These are phyloP conservation scores for Colletotrichum lentis DNA, from an alignment of 2,329 filamentous ascomycete genomes.

Conservation along the genomic window DNA sequence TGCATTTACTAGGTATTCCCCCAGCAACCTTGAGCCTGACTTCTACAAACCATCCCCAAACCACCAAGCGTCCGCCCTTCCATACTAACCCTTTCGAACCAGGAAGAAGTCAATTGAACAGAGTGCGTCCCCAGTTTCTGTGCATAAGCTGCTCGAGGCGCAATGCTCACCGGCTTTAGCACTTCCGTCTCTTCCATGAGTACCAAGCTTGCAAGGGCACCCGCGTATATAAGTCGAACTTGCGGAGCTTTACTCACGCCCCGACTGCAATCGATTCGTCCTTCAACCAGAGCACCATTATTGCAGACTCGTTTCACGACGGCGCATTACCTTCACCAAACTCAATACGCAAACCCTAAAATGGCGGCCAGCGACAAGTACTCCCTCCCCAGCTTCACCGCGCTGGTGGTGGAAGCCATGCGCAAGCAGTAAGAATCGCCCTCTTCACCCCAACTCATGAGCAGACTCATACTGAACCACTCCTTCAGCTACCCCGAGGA, in stretches of 20 bases:
- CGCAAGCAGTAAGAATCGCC: slow-evolving; percentile 71
- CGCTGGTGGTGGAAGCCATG: slow-evolving; percentile 79
- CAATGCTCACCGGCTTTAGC: slow-evolving; percentile 20
- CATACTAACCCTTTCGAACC: neutral
- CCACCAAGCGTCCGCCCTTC: neutral
- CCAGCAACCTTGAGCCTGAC: neutral
- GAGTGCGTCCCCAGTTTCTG: neutral
- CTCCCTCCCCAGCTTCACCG: slow-evolving; percentile 53
- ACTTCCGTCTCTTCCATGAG: slow-evolving; percentile 15
- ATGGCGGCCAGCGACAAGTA: slow-evolving; percentile 33
- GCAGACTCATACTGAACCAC: slow-evolving; percentile 11
- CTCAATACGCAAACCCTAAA: neutral
- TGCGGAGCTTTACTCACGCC: slow-evolving; percentile 20
- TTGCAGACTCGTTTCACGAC: neutral
- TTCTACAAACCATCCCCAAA: neutral
- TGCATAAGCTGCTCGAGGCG: neutral
- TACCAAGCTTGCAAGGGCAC: slow-evolving; percentile 23
- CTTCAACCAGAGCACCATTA: too few species aligned
- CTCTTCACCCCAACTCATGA: neutral
- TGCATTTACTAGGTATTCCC: slow-evolving; percentile 20
- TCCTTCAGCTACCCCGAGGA: slow-evolving; percentile 80
- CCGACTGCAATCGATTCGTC: neutral
- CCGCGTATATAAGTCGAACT: slow-evolving; percentile 34
- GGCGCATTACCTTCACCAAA: neutral
- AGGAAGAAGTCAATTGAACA: neutral